phyloP scores from a whole-genome alignment of 1,284 basidiomycete species.

The Bjerkandera adusta region DNA sequence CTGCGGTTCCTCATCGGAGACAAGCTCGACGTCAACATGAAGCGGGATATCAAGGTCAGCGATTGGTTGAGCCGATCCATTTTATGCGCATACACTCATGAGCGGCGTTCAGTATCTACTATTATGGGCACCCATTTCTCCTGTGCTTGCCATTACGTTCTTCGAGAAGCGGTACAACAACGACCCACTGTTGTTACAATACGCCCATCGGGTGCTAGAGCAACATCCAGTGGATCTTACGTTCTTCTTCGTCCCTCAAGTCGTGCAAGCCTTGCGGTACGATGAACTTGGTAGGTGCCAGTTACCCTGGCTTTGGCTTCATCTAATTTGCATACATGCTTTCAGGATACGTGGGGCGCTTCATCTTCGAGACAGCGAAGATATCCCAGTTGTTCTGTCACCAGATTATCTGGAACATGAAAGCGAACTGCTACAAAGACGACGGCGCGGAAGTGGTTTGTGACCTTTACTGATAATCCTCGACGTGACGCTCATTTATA shows the following conservation, averaged over 20 bases:
- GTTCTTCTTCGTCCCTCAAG: slow-evolving; percentile 99
- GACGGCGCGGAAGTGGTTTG: slow-evolving; percentile 81
- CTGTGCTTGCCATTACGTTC: slow-evolving; percentile 83
- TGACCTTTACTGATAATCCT: slow-evolving; percentile 11
- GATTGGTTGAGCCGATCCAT: slow-evolving; percentile 20
- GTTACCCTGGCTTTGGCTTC: neutral
- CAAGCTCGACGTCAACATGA: slow-evolving; percentile 50
- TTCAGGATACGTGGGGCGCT: slow-evolving; percentile 89
- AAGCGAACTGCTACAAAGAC: slow-evolving; percentile 95
- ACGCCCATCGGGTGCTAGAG: slow-evolving; percentile 93
- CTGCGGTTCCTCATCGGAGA: slow-evolving; percentile 81
- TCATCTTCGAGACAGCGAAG: slow-evolving; percentile 97
- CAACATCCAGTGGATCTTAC: slow-evolving; percentile 94
- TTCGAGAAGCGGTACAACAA: slow-evolving; percentile 85
- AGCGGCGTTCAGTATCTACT: slow-evolving; percentile 74
- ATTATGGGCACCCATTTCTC: slow-evolving; percentile 88
- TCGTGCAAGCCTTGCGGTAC: slow-evolving; percentile 92
- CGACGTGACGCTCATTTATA: neutral
- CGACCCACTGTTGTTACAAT: slow-evolving; percentile 90
- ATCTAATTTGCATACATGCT: slow-evolving; percentile 10
- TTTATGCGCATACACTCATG: neutral
- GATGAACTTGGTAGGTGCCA: slow-evolving; percentile 74
- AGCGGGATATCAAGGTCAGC: slow-evolving; percentile 72
- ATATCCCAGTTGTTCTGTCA: slow-evolving; percentile 99
- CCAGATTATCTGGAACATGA: slow-evolving; percentile 99